These are phyloP conservation scores for Blastobotrys ciferrii DNA, from an alignment of 1,139 yeast genomes.

Conservation along the genomic window DNA sequence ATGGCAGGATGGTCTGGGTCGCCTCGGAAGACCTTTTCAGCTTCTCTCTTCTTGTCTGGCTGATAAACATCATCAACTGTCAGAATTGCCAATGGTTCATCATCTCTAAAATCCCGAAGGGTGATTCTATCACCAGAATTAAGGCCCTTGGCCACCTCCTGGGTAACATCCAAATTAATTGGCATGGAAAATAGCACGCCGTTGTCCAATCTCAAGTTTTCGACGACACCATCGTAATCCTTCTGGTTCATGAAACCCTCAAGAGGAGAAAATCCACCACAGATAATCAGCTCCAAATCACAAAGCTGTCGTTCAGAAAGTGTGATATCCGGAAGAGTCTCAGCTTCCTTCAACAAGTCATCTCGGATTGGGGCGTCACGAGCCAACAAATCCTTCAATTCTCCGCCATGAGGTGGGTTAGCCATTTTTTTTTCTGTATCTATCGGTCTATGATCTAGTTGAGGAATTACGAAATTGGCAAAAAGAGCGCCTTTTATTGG, in stretches of 20 bases:
- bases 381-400: conserved; percentile 75
- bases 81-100: conserved; percentile 73
- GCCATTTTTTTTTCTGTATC: conserved; percentile 48
- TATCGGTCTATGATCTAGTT: background rate
- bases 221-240: conserved; percentile 80
- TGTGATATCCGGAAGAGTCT: conserved; percentile 50
- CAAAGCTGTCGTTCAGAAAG: conserved; percentile 89
- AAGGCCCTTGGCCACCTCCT: conserved; percentile 49
- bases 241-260: conserved; percentile 79
- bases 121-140: conserved; percentile 63
- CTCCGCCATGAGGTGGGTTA: conserved; percentile 83
- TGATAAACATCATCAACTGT: conserved; percentile 75
- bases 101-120: conserved; percentile 81
- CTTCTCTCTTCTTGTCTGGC: conserved; percentile 80
- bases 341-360: conserved; percentile 58
- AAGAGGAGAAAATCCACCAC: conserved; percentile 94
- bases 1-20: conserved; percentile 97
- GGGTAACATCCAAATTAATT: conserved; percentile 76
- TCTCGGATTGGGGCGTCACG: conserved; percentile 69
- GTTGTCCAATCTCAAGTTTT: conserved; percentile 66
- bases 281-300: conserved; percentile 84
- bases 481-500: background rate
- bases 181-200: conserved; percentile 94
- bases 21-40: conserved; percentile 86
- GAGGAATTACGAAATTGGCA: background rate